phyloP scores from a whole-genome alignment of 148 eudicot genomes.

The Nyssa sinensis region DNA sequence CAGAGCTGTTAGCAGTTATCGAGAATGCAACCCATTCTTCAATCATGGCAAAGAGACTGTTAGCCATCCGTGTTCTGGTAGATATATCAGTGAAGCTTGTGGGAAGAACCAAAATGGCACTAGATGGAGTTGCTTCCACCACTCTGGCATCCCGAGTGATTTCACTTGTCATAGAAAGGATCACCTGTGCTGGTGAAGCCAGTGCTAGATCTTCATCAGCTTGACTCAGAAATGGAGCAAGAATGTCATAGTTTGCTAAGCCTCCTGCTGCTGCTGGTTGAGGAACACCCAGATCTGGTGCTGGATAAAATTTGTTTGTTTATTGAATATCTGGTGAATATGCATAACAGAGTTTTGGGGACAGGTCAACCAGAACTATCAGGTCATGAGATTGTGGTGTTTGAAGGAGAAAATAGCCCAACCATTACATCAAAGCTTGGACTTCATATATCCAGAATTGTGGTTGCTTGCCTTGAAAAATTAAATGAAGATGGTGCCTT shows the following conservation, averaged over 20 bases:
- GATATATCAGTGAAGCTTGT: slow-evolving; percentile 44
- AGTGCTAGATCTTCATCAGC: slow-evolving; percentile 24
- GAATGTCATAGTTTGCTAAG: slow-evolving; percentile 46
- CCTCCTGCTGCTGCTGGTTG: slow-evolving; percentile 38
- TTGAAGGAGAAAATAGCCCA: slow-evolving; percentile 22
- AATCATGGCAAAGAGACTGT: slow-evolving; percentile 40
- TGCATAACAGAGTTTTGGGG: slow-evolving; percentile 20
- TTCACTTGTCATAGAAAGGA: slow-evolving; percentile 40
- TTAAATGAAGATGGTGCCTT: slow-evolving; percentile 32
- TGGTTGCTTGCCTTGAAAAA: slow-evolving; percentile 45
- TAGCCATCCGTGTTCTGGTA: slow-evolving; percentile 47
- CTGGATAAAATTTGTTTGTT: slow-evolving; percentile 41
- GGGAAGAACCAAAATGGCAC: slow-evolving; percentile 27
- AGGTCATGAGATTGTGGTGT: slow-evolving; percentile 31
- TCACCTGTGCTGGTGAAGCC: slow-evolving; percentile 35
- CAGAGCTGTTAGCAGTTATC: slow-evolving; percentile 33
- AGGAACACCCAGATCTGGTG: slow-evolving; percentile 40
- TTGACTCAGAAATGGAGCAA: slow-evolving; percentile 36
- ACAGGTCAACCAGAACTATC: slow-evolving; percentile 21
- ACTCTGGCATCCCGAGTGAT: slow-evolving; percentile 37
- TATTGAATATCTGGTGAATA: slow-evolving; percentile 33
- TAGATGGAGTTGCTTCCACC: slow-evolving; percentile 32
- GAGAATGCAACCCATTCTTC: slow-evolving; percentile 46
- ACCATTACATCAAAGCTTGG: slow-evolving; percentile 31
- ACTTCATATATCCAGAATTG: slow-evolving; percentile 35